A percentile compares a stretch with the other conserved stretches of the same genome.
These are phyloP conservation scores for Eucalyptus marginata DNA, from an alignment of 345 rosid genomes.

Conservation along the genomic window DNA sequence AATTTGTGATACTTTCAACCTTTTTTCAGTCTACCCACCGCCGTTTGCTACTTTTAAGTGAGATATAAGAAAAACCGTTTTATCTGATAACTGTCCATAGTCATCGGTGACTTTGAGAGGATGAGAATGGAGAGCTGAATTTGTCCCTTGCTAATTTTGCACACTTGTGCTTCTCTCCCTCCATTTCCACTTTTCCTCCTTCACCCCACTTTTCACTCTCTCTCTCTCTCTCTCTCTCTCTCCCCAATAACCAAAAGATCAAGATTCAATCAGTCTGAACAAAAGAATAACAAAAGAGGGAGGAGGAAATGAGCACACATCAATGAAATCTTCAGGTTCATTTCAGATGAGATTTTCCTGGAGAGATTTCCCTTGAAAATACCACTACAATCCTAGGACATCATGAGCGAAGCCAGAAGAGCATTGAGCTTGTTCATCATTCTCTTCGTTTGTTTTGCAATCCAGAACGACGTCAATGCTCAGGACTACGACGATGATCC, in stretches of 20 bases:
- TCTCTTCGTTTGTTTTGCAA: background rate
- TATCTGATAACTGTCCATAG: background rate
- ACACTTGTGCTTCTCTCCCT: background rate
- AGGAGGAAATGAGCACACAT: background rate
- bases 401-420: background rate
- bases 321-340: background rate
- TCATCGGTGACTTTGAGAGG: background rate
- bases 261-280: background rate
- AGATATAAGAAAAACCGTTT: background rate
- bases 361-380: background rate
- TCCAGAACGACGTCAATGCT: background rate
- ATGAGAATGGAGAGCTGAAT: background rate
- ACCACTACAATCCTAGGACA: background rate
- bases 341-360: background rate
- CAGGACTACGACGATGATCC: slow-evolving; percentile 24
- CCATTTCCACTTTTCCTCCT: background rate
- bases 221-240: background rate
- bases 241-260: background rate
- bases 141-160: background rate
- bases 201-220: background rate
- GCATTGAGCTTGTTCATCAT: background rate
- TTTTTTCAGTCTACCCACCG: background rate
- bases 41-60: background rate
- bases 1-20: background rate
- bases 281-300: background rate